phyloP scores from a whole-genome alignment of 2,329 filamentous ascomycete species.

The Fusarium oligoseptatum region DNA sequence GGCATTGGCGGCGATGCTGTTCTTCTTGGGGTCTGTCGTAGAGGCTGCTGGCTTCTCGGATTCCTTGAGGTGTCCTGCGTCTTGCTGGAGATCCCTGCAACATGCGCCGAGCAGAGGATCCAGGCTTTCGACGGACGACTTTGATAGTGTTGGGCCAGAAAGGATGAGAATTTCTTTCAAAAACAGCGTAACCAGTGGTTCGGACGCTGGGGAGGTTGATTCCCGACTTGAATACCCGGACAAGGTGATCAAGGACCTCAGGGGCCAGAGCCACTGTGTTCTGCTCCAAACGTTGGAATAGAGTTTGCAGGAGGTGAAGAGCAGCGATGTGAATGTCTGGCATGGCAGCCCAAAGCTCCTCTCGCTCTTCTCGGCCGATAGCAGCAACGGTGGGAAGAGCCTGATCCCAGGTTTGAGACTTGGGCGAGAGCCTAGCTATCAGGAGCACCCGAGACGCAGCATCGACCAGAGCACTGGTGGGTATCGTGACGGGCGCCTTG shows the following conservation, averaged over 20 bases:
- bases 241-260: conserved; percentile 77
- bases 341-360: conserved; percentile 80
- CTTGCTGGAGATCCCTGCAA: conserved; percentile 79
- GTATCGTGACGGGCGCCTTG: conserved; percentile 73
- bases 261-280: conserved; percentile 71
- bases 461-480: conserved; percentile 76
- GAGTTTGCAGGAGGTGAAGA: conserved; percentile 70
- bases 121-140: conserved; percentile 74
- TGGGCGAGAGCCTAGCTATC: conserved; percentile 67
- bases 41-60: conserved; percentile 50
- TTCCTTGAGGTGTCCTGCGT: conserved; percentile 62
- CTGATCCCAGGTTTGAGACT: conserved; percentile 61
- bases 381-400: conserved; percentile 77
- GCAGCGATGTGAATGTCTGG: conserved; percentile 80
- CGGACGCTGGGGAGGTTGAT: conserved; percentile 69
- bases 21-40: conserved; percentile 54
- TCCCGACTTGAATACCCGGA: conserved; percentile 76
- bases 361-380: conserved; percentile 83
- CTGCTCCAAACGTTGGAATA: conserved; percentile 70
- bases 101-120: conserved; percentile 73
- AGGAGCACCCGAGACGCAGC: conserved; percentile 78
- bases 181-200: conserved; percentile 69
- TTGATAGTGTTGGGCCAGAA: conserved; percentile 76
- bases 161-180: conserved; percentile 69
- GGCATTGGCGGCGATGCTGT: conserved; percentile 69